Evolutionary conservation across 208 protist genomes (phyloP), one percentile per base, ranked within the genome.

Genomic region (Lotmaria passim): DNA sequence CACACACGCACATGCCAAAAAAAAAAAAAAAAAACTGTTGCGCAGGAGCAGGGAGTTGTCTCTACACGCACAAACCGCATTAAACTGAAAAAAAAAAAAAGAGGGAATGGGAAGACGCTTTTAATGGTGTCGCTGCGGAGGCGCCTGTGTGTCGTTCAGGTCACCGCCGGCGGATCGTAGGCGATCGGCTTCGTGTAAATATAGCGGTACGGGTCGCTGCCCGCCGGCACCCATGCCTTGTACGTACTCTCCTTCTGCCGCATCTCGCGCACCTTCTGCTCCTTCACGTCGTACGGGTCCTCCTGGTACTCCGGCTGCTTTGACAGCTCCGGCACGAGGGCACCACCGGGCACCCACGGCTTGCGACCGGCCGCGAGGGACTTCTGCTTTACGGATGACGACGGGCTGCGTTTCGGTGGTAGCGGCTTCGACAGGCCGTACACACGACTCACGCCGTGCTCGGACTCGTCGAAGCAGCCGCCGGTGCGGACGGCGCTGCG

Each of bases 211-310:
- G 83, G 81, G 53, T 93, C 83, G 44, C 80, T 92, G 24, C 89
- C 91, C 2, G 75, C 78, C 15, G 91, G 91, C 28, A 67, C 59
- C 89, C 91, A 96, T 31, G 89, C 53, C 71, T 93, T 93, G 73
- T 90, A 84, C 17, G 71, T 39, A 41, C 85, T 76, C 67, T 95
- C 85, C 77, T 74, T 74, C 73, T 82, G 72, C 36, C 79, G 75
- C 61, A 78, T 69, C 73, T 90, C 83, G 15, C 85, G 87, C 30
- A 82, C 47, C 51, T 64, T 78, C 46, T 80, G 80, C 71, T 96
- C 93, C 79, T 96, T 96, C 47, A 91, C 63, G 26, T 97, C 87
- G 61, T 87, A 86, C 30, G 93, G 93, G 65, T 97, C 93, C 75
- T 96, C 91, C 67, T 90, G 83, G 60, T 97, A 97, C 77, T 94